Base-by-base conservation (phyloP, 192 early-diverging fungal genomes). In the Kickxella alabastrina region DNA sequence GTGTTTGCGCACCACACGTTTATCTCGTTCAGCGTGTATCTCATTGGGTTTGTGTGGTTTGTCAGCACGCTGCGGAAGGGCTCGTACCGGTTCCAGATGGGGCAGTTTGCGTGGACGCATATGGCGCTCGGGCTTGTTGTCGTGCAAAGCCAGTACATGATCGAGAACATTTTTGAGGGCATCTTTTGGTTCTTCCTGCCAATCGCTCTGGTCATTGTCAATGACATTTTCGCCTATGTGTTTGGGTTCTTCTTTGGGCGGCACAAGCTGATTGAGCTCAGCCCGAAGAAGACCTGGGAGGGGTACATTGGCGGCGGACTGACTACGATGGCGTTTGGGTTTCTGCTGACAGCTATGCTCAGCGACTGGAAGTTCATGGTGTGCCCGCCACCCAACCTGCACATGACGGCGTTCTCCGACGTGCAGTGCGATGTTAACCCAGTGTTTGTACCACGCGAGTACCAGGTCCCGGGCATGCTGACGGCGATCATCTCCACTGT, bases 211-310 rank as follows among this genome's bases (percentile, higher is more conserved):
- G 93, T 98, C 28, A 90, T 96, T 55, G 83, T 86, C 57, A 98
- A 98, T 75, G 95, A 98, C 61, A 91, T 96, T 41, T 87, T 87
- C 51, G 95, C 95, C 6, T 98, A 98, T 60, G 77, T 96, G 22
- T 92, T 85, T 74, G 95, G 95, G 25, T 95, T 95, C 77, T 95
- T 98, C 72, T 95, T 82, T 68, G 95, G 95, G 12, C 81, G 82
- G 35, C 92, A 91, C 10, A 90, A 86, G 25, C 79, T 98, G 28
- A 95, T 96, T 57, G 83, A 86, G 59, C 73, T 98, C n/a, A 90
- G 87, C 62, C 95, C 95, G 32, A 98, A 98, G 71, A 98, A 98
- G 79, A 98, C 95, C 12, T 91, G 91, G 68, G 95, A 98, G 65
- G 95, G 95, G 4, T 98, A 95, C 49, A 80, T 95, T 47, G 95